Evolutionary conservation across 2,329 filamentous ascomycete species (phyloP), one percentile per base, ranked within the genome.

Genomic region (Colletotrichum australisinense): DNA sequence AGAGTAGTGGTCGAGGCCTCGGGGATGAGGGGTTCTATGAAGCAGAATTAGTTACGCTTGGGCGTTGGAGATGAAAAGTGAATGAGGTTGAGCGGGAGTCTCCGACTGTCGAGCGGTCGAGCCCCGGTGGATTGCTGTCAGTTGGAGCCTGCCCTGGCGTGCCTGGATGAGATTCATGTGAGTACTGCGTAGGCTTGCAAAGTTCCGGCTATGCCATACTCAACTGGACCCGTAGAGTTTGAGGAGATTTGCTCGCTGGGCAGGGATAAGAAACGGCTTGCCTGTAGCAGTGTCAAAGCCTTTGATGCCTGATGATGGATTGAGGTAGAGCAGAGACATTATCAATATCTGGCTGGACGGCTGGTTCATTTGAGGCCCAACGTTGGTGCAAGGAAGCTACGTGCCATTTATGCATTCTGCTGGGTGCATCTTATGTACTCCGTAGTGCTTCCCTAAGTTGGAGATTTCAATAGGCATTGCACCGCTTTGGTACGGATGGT

Each of bases 31-130:
- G 9, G n/a, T 57, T 24, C 24, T 14, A 35, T 19, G 55, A 32
- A 28, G n/a, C 67, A 73, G 57, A 35, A 38, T 26, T 12, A 35
- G 38, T 14, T 62, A 38, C 64, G 52, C 64, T 72, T 59, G 49
- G 71, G 60, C 67, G 22, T 22, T 4, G 19, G 38, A 16, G 14
- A n/a, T 69, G 55, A 30, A 42, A 57, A 58, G 58, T 57, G 59
- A 6, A 22, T 28, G 22, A 28, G 26, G 52, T 24, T 56, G 53
- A 28, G 53, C 53, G 53, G 26, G 26, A 22, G 19, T 22, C 42
- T 19, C 42, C 19, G 42, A 22, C 19, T 49, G 42, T 49, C 42
- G 42, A 19, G 19, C 42, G 7, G 42, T 49, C 42, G 19, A 49
- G 42, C 42, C 42, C 16, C 19, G 42, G 19, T 49, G 42, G 6